Evolutionary conservation across 2,329 filamentous ascomycete genomes (phyloP), one percentile per base, ranked within the genome.

Genomic region (Clarireedia hainanense): DNA sequence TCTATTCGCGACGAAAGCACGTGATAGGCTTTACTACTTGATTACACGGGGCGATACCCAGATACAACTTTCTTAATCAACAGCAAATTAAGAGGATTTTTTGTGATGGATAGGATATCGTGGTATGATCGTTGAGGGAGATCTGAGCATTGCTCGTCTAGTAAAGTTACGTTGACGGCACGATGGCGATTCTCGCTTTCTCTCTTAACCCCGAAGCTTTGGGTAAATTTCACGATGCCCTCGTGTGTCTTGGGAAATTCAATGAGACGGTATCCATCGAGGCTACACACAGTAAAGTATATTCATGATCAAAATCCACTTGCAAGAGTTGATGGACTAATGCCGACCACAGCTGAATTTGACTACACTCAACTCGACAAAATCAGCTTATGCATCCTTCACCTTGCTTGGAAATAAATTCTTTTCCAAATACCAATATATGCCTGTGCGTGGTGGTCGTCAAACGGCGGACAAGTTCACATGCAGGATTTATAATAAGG

Each of bases 191-290:
- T n/a, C 71, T 91, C 57, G 84, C 78, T 58, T 91, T 91, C 67
- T 87, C 85, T 0, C 74, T 92, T 53, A 86, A 79, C 63, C 86
- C 88, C 56, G 86, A 91, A 63, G 85, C 85, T 34, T 82, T 89
- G 45, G 76, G 77, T 6, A 81, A 80, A 49, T 75, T 92, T 46
- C 85, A 89, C 64, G 88, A 91, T 69, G 79, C 84, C 24, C 78
- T 92, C 56, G 76, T 83, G 23, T 92, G 88, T 69, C 77, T 92
- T 26, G 80, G 81, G 66, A 90, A 89, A 70, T 91, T 92, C 73
- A 88, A 85, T 68, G 88, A 92, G 63, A 81, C 86, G 47, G 87
- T 92, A 20, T 87, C 83, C 26, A 76, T 92, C 42, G 88, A 91
- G 69, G 57, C 60, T 36, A 58, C 56, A 50, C 55, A 68, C 49